These are phyloP conservation scores for Diaporthe capsici DNA, from an alignment of 2,329 filamentous ascomycete species.

Conservation along the genomic window DNA sequence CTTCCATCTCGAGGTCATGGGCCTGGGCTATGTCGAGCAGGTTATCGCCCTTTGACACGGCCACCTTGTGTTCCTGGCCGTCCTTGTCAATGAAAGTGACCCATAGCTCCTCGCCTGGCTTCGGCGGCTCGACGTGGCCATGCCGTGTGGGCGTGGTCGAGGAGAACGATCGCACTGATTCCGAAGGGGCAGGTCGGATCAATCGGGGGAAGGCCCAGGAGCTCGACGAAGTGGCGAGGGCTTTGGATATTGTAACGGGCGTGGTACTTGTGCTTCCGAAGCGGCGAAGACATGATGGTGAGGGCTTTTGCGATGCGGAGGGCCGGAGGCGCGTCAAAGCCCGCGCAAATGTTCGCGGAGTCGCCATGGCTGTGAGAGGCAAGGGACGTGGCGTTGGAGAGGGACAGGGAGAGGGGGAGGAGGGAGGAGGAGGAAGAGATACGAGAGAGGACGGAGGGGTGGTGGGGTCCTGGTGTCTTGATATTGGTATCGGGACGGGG, in stretches of 20 bases:
- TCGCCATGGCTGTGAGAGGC: constrained; percentile 15
- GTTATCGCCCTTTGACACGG: constrained; percentile 90
- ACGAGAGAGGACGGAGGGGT: too few species aligned
- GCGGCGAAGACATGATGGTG: constrained; percentile 20
- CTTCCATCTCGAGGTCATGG: constrained; percentile 98
- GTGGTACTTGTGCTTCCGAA: constrained; percentile 17
- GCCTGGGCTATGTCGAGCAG: constrained; percentile 95
- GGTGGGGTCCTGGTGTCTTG: background rate
- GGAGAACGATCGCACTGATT: constrained; percentile 62
- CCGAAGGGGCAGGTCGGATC: constrained; percentile 4
- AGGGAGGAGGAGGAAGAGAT: background rate
- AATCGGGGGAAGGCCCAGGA: background rate
- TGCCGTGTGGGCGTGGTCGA: constrained; percentile 73
- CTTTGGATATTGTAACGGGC: constrained; percentile 1
- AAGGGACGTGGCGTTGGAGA: too few species aligned
- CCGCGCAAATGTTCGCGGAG: constrained; percentile 16
- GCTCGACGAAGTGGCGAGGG: constrained; percentile 18
- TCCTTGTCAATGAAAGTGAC: constrained; percentile 97
- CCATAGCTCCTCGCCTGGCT: constrained; percentile 92
- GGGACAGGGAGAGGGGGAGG: background rate
- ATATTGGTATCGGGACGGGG: background rate
- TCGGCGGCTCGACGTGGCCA: constrained; percentile 86
- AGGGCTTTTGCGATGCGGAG: constrained; percentile 8
- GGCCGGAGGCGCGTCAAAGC: constrained; percentile 20
- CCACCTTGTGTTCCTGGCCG: constrained; percentile 79